phyloP scores from a whole-genome alignment of 257 asterid genomes.

The Nemophila menziesii region DNA sequence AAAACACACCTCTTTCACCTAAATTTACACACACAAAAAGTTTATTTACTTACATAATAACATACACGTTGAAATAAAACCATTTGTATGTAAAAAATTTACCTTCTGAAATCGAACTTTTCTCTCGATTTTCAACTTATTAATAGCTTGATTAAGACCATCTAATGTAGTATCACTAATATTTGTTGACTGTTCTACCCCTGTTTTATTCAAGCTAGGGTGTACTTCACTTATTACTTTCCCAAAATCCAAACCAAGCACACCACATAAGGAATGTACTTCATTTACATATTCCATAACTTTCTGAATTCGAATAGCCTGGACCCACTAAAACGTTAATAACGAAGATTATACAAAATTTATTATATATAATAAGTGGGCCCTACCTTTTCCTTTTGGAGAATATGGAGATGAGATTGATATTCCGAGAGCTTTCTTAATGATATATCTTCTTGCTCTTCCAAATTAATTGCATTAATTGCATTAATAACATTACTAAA shows the following conservation, averaged over 20 bases:
- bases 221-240: constrained; percentile 67
- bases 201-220: constrained; percentile 70
- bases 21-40: no score
- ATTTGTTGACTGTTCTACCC: constrained; percentile 53
- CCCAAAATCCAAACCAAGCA: constrained; percentile 67
- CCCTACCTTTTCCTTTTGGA: constrained; percentile 88
- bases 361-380: not conserved
- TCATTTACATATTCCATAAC: constrained; percentile 71
- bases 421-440: constrained; percentile 64
- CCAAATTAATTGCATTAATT: constrained; percentile 31
- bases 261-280: constrained; percentile 70
- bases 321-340: constrained; percentile 17
- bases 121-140: constrained; percentile 58
- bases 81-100: no score
- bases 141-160: constrained; percentile 64
- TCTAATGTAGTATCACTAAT: constrained; percentile 68
- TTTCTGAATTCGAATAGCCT: constrained; percentile 79
- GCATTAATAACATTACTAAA: constrained; percentile 31
- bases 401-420: constrained; percentile 58
- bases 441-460: constrained; percentile 72
- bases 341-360: no score
- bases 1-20: constrained; percentile 70
- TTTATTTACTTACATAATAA: no score
- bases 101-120: constrained; percentile 82
- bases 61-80: no score